These are phyloP conservation scores for Phytophthora podocarpi DNA, from an alignment of 352 stramenopile genomes.

Conservation along the genomic window DNA sequence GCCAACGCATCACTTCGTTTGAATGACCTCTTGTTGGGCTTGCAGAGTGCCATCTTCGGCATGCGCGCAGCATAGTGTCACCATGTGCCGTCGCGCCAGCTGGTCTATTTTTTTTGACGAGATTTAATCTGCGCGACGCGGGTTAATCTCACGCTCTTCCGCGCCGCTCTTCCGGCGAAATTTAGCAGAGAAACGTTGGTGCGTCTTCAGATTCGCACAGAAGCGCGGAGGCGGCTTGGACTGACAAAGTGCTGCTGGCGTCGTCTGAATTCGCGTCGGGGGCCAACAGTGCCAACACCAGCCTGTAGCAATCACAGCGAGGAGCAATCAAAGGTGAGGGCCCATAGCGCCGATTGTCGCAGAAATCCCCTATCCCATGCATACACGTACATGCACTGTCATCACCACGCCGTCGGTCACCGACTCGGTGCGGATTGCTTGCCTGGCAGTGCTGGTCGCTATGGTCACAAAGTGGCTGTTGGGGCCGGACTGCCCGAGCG, in stretches of 20 bases:
- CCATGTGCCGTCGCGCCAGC: conserved; percentile 7
- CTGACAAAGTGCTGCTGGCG: background rate
- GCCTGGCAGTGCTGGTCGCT: background rate
- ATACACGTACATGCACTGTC: background rate
- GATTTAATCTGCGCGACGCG: conserved; percentile 29
- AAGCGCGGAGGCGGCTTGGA: no score
- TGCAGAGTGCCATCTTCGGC: no score
- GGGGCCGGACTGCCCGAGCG: no score
- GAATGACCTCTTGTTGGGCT: background rate
- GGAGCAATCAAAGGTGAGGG: conserved; percentile 23
- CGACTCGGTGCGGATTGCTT: no score
- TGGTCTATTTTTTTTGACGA: conserved; percentile 19
- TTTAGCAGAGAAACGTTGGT: conserved; percentile 18
- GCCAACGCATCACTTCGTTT: background rate
- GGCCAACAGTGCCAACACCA: no score
- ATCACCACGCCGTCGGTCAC: background rate
- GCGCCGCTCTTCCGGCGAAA: background rate
- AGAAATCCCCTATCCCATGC: conserved; percentile 22
- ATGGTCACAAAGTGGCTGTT: no score
- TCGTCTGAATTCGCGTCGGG: background rate
- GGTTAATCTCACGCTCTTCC: no score
- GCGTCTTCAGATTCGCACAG: conserved; percentile 11
- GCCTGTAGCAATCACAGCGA: conserved; percentile 7
- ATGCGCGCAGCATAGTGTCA: no score
- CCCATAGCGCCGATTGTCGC: conserved; percentile 21